Evolutionary conservation across 768 basidiomycete species (phyloP), one percentile per base, ranked within the genome.

Genomic region (Suillus luteus): DNA sequence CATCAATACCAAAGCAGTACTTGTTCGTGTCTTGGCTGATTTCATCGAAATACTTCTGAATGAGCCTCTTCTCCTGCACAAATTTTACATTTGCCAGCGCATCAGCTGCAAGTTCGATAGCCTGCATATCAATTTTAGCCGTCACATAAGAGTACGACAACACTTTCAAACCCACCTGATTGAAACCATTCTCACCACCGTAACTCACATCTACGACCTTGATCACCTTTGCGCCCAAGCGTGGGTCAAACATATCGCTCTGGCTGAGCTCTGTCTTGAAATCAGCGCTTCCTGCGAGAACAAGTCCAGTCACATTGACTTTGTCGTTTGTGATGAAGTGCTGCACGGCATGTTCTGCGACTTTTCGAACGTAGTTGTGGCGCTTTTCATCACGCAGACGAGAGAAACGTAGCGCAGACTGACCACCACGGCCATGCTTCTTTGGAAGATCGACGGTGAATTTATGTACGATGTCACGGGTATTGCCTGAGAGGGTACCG

Each of bases 341-440:
- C 78, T 98, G 96, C 33, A 99, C 97, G 7, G 97, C 95, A 64
- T 86, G 83, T 78, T 99, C 97, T 59, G 96, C 95, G 64, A 99
- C 97, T 79, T 99, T 99, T 71, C 97, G 92, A 59, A 99, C 96
- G 76, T 99, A 99, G 80, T 99, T 99, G 88, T 99, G 96, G 55
- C 97, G 89, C 77, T 97, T 97, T 81, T 99, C 97, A 77, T 98
- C 97, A 73, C 97, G 92, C 58, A 99, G 87, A 83, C 97, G 96
- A 46, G 96, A 93, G 87, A 99, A 99, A 91, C 97, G 97, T 51
- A 99, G 86, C 31, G 97, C 97, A 62, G 97, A 99, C 79, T 99
- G 97, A 78, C 97, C 97, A 87, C 97, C 97, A 83, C 97, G 95
- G 67, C 96, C 96, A 77, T 99, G 97, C 83, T 99, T 99, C 83